Evolutionary conservation across 2,329 filamentous ascomycete genomes (phyloP), one percentile per base, ranked within the genome.

Genomic region (Clonostachys rhizophaga): DNA sequence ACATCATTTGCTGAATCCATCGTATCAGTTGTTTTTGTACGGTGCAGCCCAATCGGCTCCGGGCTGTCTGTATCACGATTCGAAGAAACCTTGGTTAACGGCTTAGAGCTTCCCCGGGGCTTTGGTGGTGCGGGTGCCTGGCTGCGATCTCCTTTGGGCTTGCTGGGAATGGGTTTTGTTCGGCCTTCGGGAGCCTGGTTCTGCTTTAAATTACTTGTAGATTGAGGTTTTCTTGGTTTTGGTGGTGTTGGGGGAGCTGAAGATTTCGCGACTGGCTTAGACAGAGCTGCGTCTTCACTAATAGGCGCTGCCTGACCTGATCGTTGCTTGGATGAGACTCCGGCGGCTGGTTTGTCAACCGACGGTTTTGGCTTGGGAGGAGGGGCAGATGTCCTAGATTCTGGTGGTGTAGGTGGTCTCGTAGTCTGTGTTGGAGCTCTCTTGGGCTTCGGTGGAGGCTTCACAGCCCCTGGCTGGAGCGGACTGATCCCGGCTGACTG

Each of bases 91-190:
- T 37, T 37, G n/a, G 34, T 8, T 12, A 36, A 52, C 51, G 34
- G 49, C 54, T 30, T 58, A 16, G 52, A 54, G 33, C 56, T 55
- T 3, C 59, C 61, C 3, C 65, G 55, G 10, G 64, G 64, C 40
- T 67, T 58, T 3, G 67, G 67, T 2, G 67, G 67, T 14, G 65
- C 63, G 2, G 70, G 68, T 13, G 68, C 60, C 13, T 61, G 57
- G 33, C 34, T n/a, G 14, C 33, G 14, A 12, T 36, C 30, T 5
- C 20, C 33, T 16, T 45, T 20, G 43, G 43, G 3, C 43, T 36
- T 11, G 43, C 5, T 35, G 30, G 10, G n/a, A 13, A 14, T 36
- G 52, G 52, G 34, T 49, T 53, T 30, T 58, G n/a, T 52, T 55
- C 18, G 56, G 55, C 3, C 59, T 61, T 4, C 65, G 55, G 8